phyloP scores from a whole-genome alignment of 495 filamentous ascomycete species.

The Lineolata rhizophorae region DNA sequence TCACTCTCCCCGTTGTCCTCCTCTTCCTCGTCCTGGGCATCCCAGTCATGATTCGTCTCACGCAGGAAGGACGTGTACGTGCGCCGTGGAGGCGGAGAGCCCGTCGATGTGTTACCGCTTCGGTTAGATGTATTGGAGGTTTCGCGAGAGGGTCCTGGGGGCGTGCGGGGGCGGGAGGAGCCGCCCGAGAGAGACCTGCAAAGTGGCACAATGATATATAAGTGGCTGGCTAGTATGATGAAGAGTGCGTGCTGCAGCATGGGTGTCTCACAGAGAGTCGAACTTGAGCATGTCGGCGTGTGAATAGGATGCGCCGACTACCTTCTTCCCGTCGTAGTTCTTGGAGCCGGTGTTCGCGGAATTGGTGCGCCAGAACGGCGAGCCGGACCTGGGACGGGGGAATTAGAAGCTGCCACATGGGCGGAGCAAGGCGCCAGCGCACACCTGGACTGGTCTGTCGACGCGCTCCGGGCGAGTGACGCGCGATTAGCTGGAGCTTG shows the following conservation, averaged over 20 bases:
- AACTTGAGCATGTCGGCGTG: conserved; percentile 86
- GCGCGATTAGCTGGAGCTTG: too few species aligned
- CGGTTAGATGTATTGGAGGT: conserved; percentile 10
- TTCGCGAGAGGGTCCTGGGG: conserved; percentile 25
- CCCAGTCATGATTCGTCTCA: conserved; percentile 57
- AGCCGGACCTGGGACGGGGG: conserved; percentile 34
- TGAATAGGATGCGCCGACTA: conserved; percentile 92
- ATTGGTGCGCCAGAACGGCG: conserved; percentile 75
- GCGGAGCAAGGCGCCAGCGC: too few species aligned
- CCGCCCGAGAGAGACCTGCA: conserved; percentile 30
- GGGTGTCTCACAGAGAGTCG: conserved; percentile 38
- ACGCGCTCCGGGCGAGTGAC: too few species aligned
- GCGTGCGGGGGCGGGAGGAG: conserved; percentile 39
- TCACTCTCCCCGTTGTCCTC: conserved; percentile 29
- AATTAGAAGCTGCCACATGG: conserved; percentile 4
- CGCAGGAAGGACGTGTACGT: conserved; percentile 59
- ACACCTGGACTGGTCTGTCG: too few species aligned
- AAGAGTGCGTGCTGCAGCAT: background rate
- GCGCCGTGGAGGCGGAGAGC: conserved; percentile 35
- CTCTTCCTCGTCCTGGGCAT: conserved; percentile 39
- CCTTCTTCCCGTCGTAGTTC: conserved; percentile 43
- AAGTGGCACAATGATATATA: too few species aligned
- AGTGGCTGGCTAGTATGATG: too few species aligned
- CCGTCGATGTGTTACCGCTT: conserved; percentile 18
- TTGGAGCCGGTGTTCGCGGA: conserved; percentile 25